Base-by-base conservation (phyloP, 345 rosid species). In the Gossypium bickii region DNA sequence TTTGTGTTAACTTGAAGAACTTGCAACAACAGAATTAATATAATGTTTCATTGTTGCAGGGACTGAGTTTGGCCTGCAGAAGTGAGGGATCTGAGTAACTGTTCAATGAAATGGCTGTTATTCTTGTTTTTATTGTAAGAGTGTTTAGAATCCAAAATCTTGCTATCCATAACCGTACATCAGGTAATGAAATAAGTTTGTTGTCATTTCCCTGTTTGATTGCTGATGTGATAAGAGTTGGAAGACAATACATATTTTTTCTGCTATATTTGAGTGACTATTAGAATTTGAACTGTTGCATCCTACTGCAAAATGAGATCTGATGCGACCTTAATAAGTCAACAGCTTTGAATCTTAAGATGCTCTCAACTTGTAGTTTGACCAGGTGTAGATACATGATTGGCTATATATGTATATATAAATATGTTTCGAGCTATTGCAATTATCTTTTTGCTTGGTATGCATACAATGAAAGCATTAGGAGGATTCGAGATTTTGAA, bases 181-280 rank as follows among this genome's bases (percentile, higher is more conserved):
- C 41, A 61, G 68, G 76, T 76, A 72, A 77, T 77, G 84, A 62
- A 82, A 84, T 84, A 77, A 77, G 68, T 71, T 66, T 63, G 72
- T 43, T 74, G 74, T 55, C 70, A 55, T 64, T 58, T 59, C 74
- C 49, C 62, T 12, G 17, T 55, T 15, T 9, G 34, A 47, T 70
- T n/a, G 59, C 44, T 53, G 61, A 3, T 27, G 66, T 16, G 45
- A 62, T 15, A 18, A 34, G 67, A 34, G 45, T 29, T 27, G 1
- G 38, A 62, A 60, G 17, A 60, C 65, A 12, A 24, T 12, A 12
- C 17, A 48, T 60, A 17, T 5, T 59, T 59, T 34, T 59, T 59
- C 65, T 60, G 43, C 65, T 8, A 11, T 34, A 34, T 34, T 4
- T 29, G 38, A 34, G 34, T 29, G 34, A 29, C 34, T 29, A 29